Evolutionary conservation across 495 filamentous ascomycete genomes (phyloP), one percentile per base, ranked within the genome.

Genomic region (Sordaria brevicollis): DNA sequence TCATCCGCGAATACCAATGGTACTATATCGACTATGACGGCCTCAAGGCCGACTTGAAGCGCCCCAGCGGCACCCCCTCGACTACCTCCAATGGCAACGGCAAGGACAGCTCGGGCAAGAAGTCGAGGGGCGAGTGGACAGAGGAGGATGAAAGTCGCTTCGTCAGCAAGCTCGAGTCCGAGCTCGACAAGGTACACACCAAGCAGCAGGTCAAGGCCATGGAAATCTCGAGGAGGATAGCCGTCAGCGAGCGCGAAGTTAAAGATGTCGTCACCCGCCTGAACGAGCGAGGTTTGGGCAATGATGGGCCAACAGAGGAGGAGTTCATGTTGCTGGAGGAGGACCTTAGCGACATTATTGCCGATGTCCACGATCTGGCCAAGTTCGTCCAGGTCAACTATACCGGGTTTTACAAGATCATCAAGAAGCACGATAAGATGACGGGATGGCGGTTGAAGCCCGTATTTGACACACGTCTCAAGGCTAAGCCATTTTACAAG

Each of bases 371-470:
- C 77, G 95, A 99, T 79, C 83, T 99, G 74, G 96, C 96, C 75
- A 98, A 98, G 81, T 99, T 97, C 75, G 96, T 95, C 5, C 94
- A 97, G 81, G 81, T 99, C 77, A 99, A 99, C 80, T 99, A 99
- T 76, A 97, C 94, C 1, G 95, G 96, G 1, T 99, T 99, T 76
- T 96, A 97, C 84, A 99, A 99, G 84, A 99, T 99, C 74, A 97
- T 99, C 78, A 99, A 99, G 84, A 99, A 99, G 83, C 95, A 99
- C 79, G 95, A 99, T 85, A 99, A 99, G 92, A 84, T 91, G 86
- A 99, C 95, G 0, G 83, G 87, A 37, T 98, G 96, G 96, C 89
- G 94, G 74, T 86, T 99, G 37, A 94, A 90, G 73, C 96, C 95
- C 19, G 92, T 96, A 17, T 99, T 99, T 78, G 93, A 94, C 11